These are phyloP conservation scores for Paraphaeosphaeria minitans DNA, from an alignment of 2,329 filamentous ascomycete species.

Conservation along the genomic window DNA sequence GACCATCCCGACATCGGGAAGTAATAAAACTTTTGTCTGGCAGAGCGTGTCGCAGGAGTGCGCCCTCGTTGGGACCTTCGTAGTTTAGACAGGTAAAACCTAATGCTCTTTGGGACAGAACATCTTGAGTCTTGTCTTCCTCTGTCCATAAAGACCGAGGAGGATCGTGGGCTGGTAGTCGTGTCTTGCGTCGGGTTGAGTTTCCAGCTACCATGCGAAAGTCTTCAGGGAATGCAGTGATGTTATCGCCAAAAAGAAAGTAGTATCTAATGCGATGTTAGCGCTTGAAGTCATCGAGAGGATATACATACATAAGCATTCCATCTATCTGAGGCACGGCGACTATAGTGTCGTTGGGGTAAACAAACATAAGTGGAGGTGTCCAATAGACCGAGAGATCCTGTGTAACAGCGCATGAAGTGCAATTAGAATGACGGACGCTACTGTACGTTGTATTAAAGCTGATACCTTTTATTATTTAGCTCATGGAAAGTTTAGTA, in stretches of 20 bases:
- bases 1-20: constrained; percentile 77
- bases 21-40: constrained; percentile 82
- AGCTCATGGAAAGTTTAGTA: constrained; percentile 58
- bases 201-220: constrained; percentile 75
- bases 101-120: constrained; percentile 77
- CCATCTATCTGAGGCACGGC: constrained; percentile 63
- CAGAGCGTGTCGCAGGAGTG: constrained; percentile 79
- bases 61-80: constrained; percentile 64
- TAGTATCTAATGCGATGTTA: constrained; percentile 70
- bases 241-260: constrained; percentile 72
- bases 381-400: constrained; percentile 51
- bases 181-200: constrained; percentile 60
- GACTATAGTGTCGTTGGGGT: not conserved
- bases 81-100: constrained; percentile 98
- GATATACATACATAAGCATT: constrained; percentile 68
- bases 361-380: not conserved
- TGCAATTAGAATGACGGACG: constrained; percentile 68
- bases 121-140: constrained; percentile 69
- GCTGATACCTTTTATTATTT: constrained; percentile 67
- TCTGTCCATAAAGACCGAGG: constrained; percentile 72
- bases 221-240: constrained; percentile 72
- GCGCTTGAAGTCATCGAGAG: too few species aligned
- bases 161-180: constrained; percentile 64
- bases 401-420: constrained; percentile 62
- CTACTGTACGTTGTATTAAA: constrained; percentile 65